phyloP scores from a whole-genome alignment of 331 rosid species.

The Erythrophleum ivorense region DNA sequence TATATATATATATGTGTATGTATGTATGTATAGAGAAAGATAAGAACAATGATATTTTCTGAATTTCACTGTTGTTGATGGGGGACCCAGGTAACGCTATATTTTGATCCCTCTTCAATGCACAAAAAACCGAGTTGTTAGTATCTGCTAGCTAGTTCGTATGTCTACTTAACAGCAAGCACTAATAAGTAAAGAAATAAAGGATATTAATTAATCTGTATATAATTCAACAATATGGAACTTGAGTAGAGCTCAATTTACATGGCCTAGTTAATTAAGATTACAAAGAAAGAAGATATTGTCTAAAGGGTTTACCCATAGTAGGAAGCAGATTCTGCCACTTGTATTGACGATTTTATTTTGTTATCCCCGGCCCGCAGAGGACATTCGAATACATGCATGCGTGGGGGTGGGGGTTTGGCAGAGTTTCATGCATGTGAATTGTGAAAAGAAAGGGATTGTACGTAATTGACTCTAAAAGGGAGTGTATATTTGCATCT shows the following conservation, averaged over 20 bases:
- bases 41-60: neutral
- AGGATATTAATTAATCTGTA: neutral
- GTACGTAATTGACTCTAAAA: conserved; percentile 39
- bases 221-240: neutral
- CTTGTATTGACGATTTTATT: neutral
- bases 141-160: neutral
- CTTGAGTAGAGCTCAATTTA: conserved; percentile 9
- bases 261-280: neutral
- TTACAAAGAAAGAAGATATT: neutral
- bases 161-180: neutral
- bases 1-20: no score
- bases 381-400: no score
- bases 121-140: neutral
- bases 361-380: no score
- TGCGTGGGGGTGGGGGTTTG: no score
- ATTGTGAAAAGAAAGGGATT: neutral
- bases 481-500: conserved; percentile 85
- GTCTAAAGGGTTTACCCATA: neutral
- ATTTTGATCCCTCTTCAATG: neutral
- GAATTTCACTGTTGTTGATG: neutral
- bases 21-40: no score
- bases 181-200: neutral
- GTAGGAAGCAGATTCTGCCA: neutral
- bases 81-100: neutral
- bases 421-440: neutral